Evolutionary conservation across 1,284 basidiomycete genomes (phyloP), one percentile per base, ranked within the genome.

Genomic region (Trichosporon faecale): DNA sequence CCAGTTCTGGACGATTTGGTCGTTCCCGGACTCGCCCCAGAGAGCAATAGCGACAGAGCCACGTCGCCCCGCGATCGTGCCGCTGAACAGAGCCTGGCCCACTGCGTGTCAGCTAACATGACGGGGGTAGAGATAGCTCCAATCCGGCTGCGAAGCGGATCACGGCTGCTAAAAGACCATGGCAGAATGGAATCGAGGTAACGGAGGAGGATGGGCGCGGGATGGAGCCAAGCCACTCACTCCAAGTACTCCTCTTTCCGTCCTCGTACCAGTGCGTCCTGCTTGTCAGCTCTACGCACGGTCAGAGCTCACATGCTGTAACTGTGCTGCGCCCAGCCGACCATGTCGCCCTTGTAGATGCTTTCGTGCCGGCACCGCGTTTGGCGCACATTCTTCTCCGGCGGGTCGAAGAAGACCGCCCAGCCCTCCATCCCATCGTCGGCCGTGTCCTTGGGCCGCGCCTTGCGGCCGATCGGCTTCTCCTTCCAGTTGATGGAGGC

Each of bases 51-150:
- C 14, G 29, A 61, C 57, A 2, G 57, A 29, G 7, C 57, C 57
- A 3, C 29, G 27, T 16, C 27, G 57, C 3, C 57, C 57, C 0
- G 29, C 27, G 11, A 61, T 61, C 27, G 27, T 31, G 12, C 57
- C 57, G 57, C 21, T 31, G 57, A 61, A 61, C 29, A 61, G 27
- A 3, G 57, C 57, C 18, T 61, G 57, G 57, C 57, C 57, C 57
- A 61, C 57, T 61, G 57, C 5, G 1, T 61, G 57, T 61, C 31
- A 61, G 57, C 29, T 33, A 37, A 35, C 33, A n/a, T n/a, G n/a
- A n/a, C n/a, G n/a, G n/a, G n/a, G n/a, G n/a, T n/a, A n/a, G n/a
- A n/a, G n/a, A n/a, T n/a, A n/a, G n/a, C n/a, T n/a, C n/a, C n/a
- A n/a, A n/a, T n/a, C n/a, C n/a, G n/a, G n/a, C n/a, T n/a, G n/a